A percentile compares a stretch with the other conserved stretches of the same genome.
Evolutionary conservation across 2,329 filamentous ascomycete genomes (phyloP).

Genomic region (Ophiocordyceps camponoti-leonardi): DNA sequence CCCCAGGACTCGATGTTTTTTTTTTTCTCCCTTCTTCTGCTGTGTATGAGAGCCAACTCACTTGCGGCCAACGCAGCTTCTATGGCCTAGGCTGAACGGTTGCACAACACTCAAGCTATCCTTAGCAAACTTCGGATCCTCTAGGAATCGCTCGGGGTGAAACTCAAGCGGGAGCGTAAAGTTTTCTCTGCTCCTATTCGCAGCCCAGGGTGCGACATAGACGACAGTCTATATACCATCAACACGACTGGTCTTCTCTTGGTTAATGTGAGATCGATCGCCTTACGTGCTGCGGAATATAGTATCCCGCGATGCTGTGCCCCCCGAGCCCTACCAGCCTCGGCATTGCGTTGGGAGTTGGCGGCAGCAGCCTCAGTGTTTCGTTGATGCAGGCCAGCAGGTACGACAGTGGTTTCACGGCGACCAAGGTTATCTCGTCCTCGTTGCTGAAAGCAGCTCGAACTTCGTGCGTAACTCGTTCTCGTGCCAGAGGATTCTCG

Average conservation of each 20-base stretch:
- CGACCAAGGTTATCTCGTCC: slow-evolving; percentile 2
- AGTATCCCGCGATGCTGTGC: not conserved
- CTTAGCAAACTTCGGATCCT: slow-evolving; percentile 11
- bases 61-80: slow-evolving; percentile 33
- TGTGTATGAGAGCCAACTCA: not conserved
- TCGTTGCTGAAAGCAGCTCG: slow-evolving; percentile 1
- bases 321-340: not conserved
- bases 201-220: not conserved
- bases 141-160: slow-evolving; percentile 27
- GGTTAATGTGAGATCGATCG: too few species aligned
- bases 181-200: slow-evolving; percentile 20
- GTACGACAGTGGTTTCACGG: slow-evolving; percentile 4
- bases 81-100: slow-evolving; percentile 27
- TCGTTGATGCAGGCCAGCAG: slow-evolving; percentile 23
- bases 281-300: not conserved
- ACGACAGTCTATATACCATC: not conserved
- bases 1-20: not conserved
- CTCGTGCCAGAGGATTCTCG: slow-evolving; percentile 10
- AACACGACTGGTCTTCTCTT: not conserved
- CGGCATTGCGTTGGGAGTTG: slow-evolving; percentile 5
- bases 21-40: not conserved
- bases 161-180: slow-evolving; percentile 25
- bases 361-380: slow-evolving; percentile 19
- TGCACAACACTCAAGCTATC: slow-evolving; percentile 24
- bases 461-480: slow-evolving; percentile 16